Conservation (phyloP, 1,284 basidiomycete genomes). For the Schizophyllum commune region DNA sequence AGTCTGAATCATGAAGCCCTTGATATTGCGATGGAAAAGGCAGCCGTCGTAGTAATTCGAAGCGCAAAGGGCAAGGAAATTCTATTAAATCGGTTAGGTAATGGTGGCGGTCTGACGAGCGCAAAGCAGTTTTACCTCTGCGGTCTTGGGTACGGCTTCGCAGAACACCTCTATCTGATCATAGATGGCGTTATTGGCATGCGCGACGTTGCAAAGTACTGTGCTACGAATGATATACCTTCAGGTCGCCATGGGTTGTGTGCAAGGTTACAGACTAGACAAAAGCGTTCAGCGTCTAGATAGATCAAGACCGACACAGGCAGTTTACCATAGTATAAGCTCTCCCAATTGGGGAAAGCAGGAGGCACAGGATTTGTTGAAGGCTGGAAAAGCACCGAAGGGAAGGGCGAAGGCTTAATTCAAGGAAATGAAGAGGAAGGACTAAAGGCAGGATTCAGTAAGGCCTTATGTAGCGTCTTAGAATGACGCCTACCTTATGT, state of each 20-base stretch:
- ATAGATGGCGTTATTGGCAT: not conserved
- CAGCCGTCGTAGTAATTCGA: constrained; percentile 83
- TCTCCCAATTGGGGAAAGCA: no score
- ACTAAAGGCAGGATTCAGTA: no score
- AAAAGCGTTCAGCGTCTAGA: not conserved
- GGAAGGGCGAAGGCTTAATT: no score
- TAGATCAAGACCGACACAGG: no score
- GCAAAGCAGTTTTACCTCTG: constrained; percentile 56
- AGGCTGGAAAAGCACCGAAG: no score
- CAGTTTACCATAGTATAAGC: no score
- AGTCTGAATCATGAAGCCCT: constrained; percentile 93
- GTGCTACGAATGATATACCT: constrained; percentile 41
- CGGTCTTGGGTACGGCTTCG: constrained; percentile 89
- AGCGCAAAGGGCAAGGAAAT: constrained; percentile 92
- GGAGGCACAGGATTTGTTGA: no score
- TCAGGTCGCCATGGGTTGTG: constrained; percentile 90
- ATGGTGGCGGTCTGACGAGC: constrained; percentile 6
- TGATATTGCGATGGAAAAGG: constrained; percentile 92
- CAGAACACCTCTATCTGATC: constrained; percentile 92
- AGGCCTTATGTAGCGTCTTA: no score
- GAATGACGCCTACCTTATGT: no score
- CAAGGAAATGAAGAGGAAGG: no score
- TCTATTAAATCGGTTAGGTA: constrained; percentile 38
- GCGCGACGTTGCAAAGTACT: constrained; percentile 2
- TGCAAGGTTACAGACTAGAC: constrained; percentile 89